A percentile compares a stretch with the other conserved stretches of the same genome.
phyloP scores from a whole-genome alignment of 768 basidiomycete genomes.

The Floccularia luteovirens region DNA sequence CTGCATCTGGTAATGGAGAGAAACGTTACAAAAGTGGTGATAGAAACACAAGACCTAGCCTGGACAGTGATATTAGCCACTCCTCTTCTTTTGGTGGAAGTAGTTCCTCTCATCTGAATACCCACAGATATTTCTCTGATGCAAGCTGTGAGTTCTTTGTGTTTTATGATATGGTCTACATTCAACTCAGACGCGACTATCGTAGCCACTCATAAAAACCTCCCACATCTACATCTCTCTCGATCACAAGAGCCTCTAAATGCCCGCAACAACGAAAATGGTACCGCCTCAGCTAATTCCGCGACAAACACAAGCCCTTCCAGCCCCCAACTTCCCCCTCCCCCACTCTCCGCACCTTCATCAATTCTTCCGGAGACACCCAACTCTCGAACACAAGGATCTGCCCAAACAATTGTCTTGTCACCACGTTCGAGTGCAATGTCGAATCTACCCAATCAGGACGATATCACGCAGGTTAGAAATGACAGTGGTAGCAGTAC shows the following conservation, averaged over 20 bases:
- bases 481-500: slow-evolving; percentile 1
- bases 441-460: slow-evolving; percentile 20
- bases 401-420: slow-evolving; percentile 26
- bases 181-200: slow-evolving; percentile 19
- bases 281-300: too few species aligned
- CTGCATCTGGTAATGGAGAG: slow-evolving; percentile 14
- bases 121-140: too few species aligned
- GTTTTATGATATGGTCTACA: slow-evolving; percentile 6
- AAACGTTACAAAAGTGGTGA: slow-evolving; percentile 20
- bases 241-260: slow-evolving; percentile 33
- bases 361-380: slow-evolving; percentile 13
- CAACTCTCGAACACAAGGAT: slow-evolving; percentile 20
- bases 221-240: slow-evolving; percentile 23
- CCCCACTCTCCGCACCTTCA: slow-evolving; percentile 14
- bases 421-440: slow-evolving; percentile 28
- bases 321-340: slow-evolving; percentile 12
- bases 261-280: slow-evolving; percentile 13
- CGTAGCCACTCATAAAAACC: too few species aligned
- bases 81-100: slow-evolving; percentile 6
- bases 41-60: slow-evolving; percentile 18
- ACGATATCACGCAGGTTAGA: slow-evolving; percentile 21
- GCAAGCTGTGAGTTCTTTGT: too few species aligned
- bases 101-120: too few species aligned
- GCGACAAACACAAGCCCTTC: slow-evolving; percentile 5
- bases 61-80: slow-evolving; percentile 14